Evolutionary conservation across 805 yeast species (phyloP), one percentile per base, ranked within the genome.

Genomic region (Lachancea mirantina): DNA sequence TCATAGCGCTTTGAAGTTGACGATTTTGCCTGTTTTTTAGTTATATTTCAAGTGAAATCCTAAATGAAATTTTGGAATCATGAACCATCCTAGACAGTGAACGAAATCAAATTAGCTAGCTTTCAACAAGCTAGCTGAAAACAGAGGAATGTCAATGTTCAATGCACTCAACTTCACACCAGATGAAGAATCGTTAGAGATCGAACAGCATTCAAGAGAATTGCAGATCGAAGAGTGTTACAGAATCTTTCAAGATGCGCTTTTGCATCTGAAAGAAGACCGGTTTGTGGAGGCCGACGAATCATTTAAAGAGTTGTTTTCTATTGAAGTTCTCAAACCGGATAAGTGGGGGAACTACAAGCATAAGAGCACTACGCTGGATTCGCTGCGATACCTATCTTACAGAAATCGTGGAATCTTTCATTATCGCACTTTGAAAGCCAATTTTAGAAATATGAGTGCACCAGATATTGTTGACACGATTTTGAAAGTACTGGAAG

Each of bases 201-300:
- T 79, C 20, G 95, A 88, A 42, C 89, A 85, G 42, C 95, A 87
- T 49, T 81, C 96, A 1, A 65, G 95, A 29, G 99, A 92, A 52
- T 64, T 89, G 15, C 96, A 89, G 47, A 72, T 74, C 14, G 97
- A 92, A 55, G 83, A 82, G 49, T 92, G 95, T 3, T 79, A 81
- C 53, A 75, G 74, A 43, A 59, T 77, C 8, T 85, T 81, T 51
- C 84, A 84, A 46, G 57, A 59, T 14, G 96, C 96, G 0, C 62
- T 92, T 26, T 55, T 59, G 7, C 60, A 61, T 7, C 89, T 92
- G 43, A 74, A 76, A 41, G 54, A 61, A 1, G 57, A 61, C 3
- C 49, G 71, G 2, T 69, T 65, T 39, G 57, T 55, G 0, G 65
- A 60, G 3, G 79, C 96, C 0, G 66, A 67, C 24, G 44, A 45